phyloP scores from a whole-genome alignment of 768 basidiomycete genomes.

The Suillus decipiens region DNA sequence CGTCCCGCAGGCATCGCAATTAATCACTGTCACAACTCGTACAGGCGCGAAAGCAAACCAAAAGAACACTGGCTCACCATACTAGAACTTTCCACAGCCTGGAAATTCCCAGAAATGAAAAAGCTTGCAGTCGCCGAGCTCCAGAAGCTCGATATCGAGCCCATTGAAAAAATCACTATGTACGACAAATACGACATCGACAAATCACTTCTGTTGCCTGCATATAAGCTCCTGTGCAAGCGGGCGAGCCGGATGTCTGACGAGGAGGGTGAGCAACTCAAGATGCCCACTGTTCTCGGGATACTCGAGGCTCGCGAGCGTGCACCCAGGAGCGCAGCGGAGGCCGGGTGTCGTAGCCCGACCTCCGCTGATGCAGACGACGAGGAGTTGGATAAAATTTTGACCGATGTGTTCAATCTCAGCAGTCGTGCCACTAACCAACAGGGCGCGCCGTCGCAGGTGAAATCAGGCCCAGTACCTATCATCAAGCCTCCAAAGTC shows the following conservation, averaged over 20 bases:
- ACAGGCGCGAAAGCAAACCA: slow-evolving; percentile 49
- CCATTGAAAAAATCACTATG: slow-evolving; percentile 53
- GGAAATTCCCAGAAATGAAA: slow-evolving; percentile 55
- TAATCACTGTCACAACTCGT: slow-evolving; percentile 41
- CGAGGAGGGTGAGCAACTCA: slow-evolving; percentile 56
- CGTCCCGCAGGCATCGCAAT: neutral
- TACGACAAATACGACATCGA: slow-evolving; percentile 58
- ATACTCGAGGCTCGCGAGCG: slow-evolving; percentile 59
- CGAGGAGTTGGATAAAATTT: slow-evolving; percentile 29
- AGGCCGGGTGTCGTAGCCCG: slow-evolving; percentile 28
- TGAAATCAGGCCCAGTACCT: neutral
- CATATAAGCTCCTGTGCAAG: neutral
- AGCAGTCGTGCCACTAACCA: neutral
- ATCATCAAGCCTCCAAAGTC: neutral
- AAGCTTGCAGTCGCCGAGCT: slow-evolving; percentile 56
- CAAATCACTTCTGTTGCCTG: slow-evolving; percentile 46
- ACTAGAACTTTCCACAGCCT: slow-evolving; percentile 52
- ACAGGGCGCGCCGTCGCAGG: neutral
- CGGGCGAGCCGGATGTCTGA: slow-evolving; percentile 49
- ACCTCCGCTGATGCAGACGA: slow-evolving; percentile 28
- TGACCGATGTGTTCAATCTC: slow-evolving; percentile 36
- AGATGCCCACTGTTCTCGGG: slow-evolving; percentile 52
- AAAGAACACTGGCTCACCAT: slow-evolving; percentile 57
- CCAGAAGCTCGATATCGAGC: slow-evolving; percentile 44
- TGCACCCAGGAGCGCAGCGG: slow-evolving; percentile 35